Conservation (phyloP, 306 rosid species). For the Quercus suber region DNA sequence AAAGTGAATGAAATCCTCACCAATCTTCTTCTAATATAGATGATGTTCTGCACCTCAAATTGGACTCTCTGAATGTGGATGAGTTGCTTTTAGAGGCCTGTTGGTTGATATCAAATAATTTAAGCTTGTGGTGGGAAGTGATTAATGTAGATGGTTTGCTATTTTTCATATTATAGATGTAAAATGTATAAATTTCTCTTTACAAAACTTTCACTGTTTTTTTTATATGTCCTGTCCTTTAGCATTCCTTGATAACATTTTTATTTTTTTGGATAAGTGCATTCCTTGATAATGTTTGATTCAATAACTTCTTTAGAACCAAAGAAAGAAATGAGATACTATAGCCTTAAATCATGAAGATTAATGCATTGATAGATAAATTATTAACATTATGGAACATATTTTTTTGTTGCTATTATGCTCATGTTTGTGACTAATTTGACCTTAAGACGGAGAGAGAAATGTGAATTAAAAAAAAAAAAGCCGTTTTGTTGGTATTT, state of each 20-base stretch:
- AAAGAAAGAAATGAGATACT: no score
- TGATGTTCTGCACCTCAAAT: neutral
- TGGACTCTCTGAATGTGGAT: neutral
- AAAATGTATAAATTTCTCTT: neutral
- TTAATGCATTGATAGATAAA: no score
- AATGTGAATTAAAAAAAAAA: no score
- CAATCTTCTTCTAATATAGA: neutral
- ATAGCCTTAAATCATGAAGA: no score
- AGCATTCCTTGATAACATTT: neutral
- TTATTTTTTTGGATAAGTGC: neutral
- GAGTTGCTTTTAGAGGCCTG: neutral
- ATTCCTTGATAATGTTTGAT: neutral
- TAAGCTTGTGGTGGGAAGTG: neutral
- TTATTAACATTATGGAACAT: no score
- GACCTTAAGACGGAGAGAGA: no score
- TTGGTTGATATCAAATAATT: neutral
- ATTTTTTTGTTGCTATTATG: no score
- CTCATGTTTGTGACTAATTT: no score
- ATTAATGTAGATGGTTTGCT: neutral
- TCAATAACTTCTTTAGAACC: neutral
- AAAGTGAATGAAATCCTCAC: neutral
- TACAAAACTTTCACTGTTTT: no score
- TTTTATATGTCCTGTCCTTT: neutral
- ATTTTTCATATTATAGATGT: neutral
- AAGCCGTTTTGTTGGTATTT: no score